Percentiles rank a stretch among this genome's conserved stretches.
Evolutionary conservation across 2,329 filamentous ascomycete species (phyloP).

Genomic region (Paraphaeosphaeria sporulosa): DNA sequence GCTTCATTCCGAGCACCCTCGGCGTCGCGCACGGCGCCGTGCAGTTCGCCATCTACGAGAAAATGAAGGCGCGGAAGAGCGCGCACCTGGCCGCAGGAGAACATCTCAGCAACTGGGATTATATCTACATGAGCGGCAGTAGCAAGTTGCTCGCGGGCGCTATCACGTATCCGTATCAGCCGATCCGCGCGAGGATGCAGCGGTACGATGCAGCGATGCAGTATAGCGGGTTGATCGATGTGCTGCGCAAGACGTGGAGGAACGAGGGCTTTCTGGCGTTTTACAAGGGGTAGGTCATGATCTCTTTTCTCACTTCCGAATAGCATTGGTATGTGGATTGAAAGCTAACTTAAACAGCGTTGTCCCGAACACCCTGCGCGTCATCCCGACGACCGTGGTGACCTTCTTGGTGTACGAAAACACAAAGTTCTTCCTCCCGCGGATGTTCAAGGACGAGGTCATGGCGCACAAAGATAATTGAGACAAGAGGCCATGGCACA

Average conservation of each 20-base stretch:
- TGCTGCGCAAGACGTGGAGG: conserved; percentile 74
- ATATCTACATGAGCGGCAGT: conserved; percentile 77
- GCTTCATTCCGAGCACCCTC: conserved; percentile 80
- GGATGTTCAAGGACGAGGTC: conserved; percentile 46
- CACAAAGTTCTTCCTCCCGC: conserved; percentile 73
- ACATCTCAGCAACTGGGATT: conserved; percentile 74
- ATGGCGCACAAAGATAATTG: conserved; percentile 45
- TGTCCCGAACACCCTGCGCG: conserved; percentile 85
- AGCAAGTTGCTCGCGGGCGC: conserved; percentile 91
- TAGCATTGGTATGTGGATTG: no score
- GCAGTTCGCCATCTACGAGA: conserved; percentile 95
- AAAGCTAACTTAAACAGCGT: conserved; percentile 53
- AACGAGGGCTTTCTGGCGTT: conserved; percentile 85
- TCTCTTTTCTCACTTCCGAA: no score
- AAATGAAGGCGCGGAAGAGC: conserved; percentile 69
- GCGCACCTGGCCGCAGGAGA: conserved; percentile 41
- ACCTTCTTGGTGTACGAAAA: conserved; percentile 99
- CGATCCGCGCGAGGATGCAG: conserved; percentile 86
- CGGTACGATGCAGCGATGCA: conserved; percentile 80
- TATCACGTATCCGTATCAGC: conserved; percentile 93
- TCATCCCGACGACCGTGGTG: conserved; percentile 93
- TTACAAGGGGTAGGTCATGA: conserved; percentile 74
- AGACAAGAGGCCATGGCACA: background rate
- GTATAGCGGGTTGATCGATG: conserved; percentile 77
- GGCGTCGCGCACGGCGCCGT: conserved; percentile 92